Percentiles rank a stretch among this genome's conserved stretches.
These are phyloP conservation scores for Cercospora janseana DNA, from an alignment of 2,329 filamentous ascomycete genomes.

Conservation along the genomic window DNA sequence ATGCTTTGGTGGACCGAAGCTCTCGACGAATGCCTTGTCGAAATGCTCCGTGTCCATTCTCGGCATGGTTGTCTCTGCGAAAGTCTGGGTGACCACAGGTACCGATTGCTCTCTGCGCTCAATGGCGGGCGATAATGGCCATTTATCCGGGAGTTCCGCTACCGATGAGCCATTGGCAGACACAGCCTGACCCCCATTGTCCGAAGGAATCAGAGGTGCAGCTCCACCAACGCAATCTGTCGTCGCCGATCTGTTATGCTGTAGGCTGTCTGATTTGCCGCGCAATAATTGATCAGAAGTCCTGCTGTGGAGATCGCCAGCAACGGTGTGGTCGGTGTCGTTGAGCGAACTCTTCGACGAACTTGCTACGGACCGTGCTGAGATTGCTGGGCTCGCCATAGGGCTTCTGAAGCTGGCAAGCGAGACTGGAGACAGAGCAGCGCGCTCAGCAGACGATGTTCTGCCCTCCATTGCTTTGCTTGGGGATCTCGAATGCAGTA, in stretches of 20 bases:
- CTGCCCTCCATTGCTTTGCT: not conserved
- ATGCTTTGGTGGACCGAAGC: constrained; percentile 18
- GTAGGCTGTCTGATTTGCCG: not conserved
- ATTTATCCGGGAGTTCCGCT: constrained; percentile 24
- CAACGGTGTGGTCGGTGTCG: not conserved
- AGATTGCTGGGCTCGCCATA: constrained; percentile 7
- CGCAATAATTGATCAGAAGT: not conserved
- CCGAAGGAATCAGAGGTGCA: no score
- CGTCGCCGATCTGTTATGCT: no score
- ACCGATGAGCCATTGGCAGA: constrained; percentile 15
- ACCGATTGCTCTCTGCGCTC: not conserved
- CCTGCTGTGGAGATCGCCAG: not conserved
- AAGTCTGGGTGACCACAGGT: not conserved
- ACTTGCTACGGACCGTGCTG: constrained; percentile 7
- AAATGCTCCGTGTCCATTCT: constrained; percentile 35
- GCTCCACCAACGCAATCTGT: no score
- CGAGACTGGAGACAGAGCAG: constrained; percentile 17
- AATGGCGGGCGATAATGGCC: constrained; percentile 23
- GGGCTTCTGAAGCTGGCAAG: constrained; percentile 12
- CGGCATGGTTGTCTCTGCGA: constrained; percentile 22
- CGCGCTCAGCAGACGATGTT: constrained; percentile 7
- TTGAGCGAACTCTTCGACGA: constrained; percentile 13
- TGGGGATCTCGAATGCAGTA: constrained; percentile 20
- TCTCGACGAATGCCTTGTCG: constrained; percentile 37
- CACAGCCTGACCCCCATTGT: no score